Conservation (phyloP, 2,329 filamentous ascomycete species). For the Arthroderma sp. region DNA sequence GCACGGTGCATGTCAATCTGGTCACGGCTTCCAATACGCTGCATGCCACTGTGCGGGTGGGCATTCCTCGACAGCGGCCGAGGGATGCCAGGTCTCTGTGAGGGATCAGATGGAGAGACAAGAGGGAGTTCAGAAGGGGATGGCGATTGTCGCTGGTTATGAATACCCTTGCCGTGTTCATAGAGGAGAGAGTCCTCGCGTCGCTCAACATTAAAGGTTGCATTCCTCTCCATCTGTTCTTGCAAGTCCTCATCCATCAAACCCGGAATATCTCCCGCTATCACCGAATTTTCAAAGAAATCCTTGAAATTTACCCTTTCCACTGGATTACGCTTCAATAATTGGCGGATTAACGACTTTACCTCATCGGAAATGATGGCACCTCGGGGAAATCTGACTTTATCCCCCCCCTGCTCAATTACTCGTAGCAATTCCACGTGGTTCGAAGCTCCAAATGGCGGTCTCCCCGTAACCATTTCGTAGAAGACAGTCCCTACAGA, state of each 20-base stretch:
- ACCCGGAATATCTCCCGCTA: constrained; percentile 64
- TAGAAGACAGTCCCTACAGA: constrained; percentile 91
- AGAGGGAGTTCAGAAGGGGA: too few relatives aligned
- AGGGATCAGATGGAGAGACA: too few relatives aligned
- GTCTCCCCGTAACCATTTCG: constrained; percentile 84
- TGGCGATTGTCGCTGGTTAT: too few relatives aligned
- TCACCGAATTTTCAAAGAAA: constrained; percentile 65
- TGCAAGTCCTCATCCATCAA: constrained; percentile 59
- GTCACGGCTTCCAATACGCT: constrained; percentile 23
- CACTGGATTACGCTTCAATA: constrained; percentile 74
- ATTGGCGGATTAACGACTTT: constrained; percentile 63
- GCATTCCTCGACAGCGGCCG: constrained; percentile 17
- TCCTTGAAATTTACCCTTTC: constrained; percentile 75
- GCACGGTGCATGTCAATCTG: constrained; percentile 18
- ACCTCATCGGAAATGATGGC: constrained; percentile 59
- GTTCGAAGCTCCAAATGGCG: constrained; percentile 83
- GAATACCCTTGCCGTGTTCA: too few relatives aligned
- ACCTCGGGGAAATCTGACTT: constrained; percentile 69
- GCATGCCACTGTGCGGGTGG: constrained; percentile 17
- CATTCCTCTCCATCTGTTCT: constrained; percentile 11
- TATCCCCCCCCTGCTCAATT: constrained; percentile 79
- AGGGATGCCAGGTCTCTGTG: constrained; percentile 8
- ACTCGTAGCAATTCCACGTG: constrained; percentile 86
- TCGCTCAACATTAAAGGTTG: background rate
- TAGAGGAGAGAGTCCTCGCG: too few relatives aligned